phyloP scores from a whole-genome alignment of 1,284 basidiomycete genomes.

The Malassezia vespertilionis region DNA sequence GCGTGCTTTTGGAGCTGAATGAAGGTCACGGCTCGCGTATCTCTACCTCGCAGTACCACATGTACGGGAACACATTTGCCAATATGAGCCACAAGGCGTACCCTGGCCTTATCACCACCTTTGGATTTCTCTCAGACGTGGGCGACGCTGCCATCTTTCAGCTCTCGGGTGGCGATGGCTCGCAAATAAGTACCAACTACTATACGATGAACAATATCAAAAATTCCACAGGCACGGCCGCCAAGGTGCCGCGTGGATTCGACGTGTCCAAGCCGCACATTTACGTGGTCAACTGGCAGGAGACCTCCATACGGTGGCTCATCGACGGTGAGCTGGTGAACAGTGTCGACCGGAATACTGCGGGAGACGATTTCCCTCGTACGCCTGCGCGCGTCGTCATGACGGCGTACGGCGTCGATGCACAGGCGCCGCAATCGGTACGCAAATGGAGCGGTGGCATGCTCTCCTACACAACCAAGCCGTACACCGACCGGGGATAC shows the following conservation, averaged over 20 bases:
- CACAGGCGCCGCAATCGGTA: constrained; percentile 10
- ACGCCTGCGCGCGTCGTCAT: constrained; percentile 35
- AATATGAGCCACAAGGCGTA: constrained; percentile 28
- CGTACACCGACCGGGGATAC: constrained; percentile 31
- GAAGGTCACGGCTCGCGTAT: constrained; percentile 26
- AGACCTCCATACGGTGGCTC: constrained; percentile 26
- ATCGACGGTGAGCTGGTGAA: constrained; percentile 31
- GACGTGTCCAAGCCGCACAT: constrained; percentile 29
- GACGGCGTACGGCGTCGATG: constrained; percentile 30
- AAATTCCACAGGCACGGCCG: constrained; percentile 6
- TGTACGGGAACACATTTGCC: constrained; percentile 34
- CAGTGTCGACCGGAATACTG: constrained; percentile 20
- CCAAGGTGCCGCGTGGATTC: constrained; percentile 3
- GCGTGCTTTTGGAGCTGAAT: constrained; percentile 34
- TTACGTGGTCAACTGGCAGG: constrained; percentile 36
- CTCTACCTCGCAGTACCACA: constrained; percentile 36
- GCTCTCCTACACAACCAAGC: constrained; percentile 24
- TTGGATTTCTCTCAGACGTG: constrained; percentile 30
- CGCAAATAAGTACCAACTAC: constrained; percentile 25
- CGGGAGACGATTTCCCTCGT: constrained; percentile 24
- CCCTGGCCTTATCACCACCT: constrained; percentile 32
- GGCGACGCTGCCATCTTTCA: constrained; percentile 38
- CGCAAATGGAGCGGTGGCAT: constrained; percentile 34
- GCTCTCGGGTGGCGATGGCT: constrained; percentile 22
- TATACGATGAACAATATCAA: constrained; percentile 20